These are phyloP conservation scores for Zoysia pacifica DNA, from an alignment of 176 grass and related monocot genomes.

Conservation along the genomic window DNA sequence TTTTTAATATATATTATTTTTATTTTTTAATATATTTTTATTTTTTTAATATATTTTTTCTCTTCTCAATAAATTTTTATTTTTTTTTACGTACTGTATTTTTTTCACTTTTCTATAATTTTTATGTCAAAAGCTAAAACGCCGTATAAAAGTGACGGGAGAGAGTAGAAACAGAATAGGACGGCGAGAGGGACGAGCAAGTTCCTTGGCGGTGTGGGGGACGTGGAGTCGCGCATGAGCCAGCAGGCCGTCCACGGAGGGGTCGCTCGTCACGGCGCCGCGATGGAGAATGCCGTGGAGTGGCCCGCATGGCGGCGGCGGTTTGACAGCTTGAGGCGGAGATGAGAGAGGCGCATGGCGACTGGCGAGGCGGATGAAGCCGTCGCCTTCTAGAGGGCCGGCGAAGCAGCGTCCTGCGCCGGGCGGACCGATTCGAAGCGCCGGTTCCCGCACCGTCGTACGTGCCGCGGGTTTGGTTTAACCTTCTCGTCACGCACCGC, in stretches of 20 bases:
- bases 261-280: background rate
- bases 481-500: slow-evolving; percentile 5
- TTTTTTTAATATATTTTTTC: too few species aligned
- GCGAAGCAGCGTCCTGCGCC: background rate
- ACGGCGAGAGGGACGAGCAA: too few species aligned
- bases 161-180: too few species aligned
- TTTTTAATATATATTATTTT: too few species aligned
- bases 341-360: slow-evolving; percentile 33
- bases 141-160: too few species aligned
- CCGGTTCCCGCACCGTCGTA: background rate
- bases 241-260: slow-evolving; percentile 34
- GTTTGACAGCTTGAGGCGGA: background rate
- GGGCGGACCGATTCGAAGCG: background rate
- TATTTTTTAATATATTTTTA: too few species aligned
- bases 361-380: slow-evolving; percentile 6
- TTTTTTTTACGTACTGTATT: too few species aligned
- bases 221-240: slow-evolving; percentile 51
- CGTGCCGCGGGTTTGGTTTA: background rate
- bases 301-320: background rate
- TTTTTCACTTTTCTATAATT: too few species aligned
- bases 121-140: too few species aligned
- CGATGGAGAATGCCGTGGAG: background rate
- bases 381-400: slow-evolving; percentile 2
- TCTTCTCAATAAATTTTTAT: too few species aligned
- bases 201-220: background rate